Evolutionary conservation across 345 rosid genomes (phyloP).

Genomic region (Cochlearia excelsa): DNA sequence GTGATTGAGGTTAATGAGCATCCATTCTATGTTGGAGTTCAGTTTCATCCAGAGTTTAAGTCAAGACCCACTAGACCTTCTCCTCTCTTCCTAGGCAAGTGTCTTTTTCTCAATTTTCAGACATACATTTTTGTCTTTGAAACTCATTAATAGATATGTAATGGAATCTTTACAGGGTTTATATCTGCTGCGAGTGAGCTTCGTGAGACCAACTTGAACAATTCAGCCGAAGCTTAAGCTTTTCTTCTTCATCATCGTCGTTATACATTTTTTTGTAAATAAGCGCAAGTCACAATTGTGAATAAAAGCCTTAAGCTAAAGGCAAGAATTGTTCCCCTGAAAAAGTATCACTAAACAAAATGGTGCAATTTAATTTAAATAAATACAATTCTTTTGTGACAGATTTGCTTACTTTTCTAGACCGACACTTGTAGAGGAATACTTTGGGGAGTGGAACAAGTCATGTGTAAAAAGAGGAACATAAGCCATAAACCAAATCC

Average conservation of each 20-base stretch:
- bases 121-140: slow-evolving; percentile 6
- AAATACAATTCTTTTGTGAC: not conserved
- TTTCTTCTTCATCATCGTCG: slow-evolving; percentile 21
- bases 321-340: too few relatives aligned
- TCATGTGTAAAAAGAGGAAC: slow-evolving; percentile 15
- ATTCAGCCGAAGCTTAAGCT: slow-evolving; percentile 20
- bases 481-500: slow-evolving; percentile 13
- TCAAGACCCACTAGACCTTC: slow-evolving; percentile 91
- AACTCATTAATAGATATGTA: not conserved
- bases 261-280: slow-evolving; percentile 3
- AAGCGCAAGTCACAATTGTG: too few relatives aligned
- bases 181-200: slow-evolving; percentile 71
- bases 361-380: too few relatives aligned
- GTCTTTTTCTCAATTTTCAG: slow-evolving; percentile 20
- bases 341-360: too few relatives aligned
- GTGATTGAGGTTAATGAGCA: slow-evolving; percentile 66
- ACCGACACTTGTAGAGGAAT: slow-evolving; percentile 20
- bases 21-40: slow-evolving; percentile 79
- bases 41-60: slow-evolving; percentile 96
- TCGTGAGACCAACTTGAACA: slow-evolving; percentile 53
- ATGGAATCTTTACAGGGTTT: slow-evolving; percentile 50
- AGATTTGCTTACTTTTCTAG: not conserved
- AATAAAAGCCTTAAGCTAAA: too few relatives aligned
- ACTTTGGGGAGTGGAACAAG: slow-evolving; percentile 8
- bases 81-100: slow-evolving; percentile 75